These are phyloP conservation scores for Balansia obtecta DNA, from an alignment of 2,329 filamentous ascomycete genomes.

Conservation along the genomic window DNA sequence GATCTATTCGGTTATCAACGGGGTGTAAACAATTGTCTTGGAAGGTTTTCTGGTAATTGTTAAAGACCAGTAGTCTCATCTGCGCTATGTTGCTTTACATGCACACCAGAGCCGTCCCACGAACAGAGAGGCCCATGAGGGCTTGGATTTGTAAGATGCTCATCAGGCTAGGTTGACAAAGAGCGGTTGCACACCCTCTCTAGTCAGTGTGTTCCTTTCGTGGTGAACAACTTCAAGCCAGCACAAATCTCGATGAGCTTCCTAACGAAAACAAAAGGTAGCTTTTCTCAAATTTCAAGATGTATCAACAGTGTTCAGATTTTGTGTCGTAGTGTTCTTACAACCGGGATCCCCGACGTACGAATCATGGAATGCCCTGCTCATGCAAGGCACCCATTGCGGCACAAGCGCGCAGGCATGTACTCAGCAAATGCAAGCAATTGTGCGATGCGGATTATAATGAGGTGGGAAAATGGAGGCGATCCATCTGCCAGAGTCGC, in stretches of 20 bases:
- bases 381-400: conserved; percentile 1
- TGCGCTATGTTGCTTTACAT: neutral
- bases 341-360: neutral
- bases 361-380: neutral
- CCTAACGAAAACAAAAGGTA: too few species aligned
- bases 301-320: neutral
- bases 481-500: neutral
- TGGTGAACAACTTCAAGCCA: neutral
- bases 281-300: neutral
- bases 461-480: neutral
- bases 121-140: neutral
- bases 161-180: neutral
- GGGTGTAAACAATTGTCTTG: neutral
- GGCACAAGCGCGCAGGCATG: neutral
- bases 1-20: neutral
- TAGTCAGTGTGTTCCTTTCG: neutral
- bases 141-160: neutral
- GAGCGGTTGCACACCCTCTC: neutral
- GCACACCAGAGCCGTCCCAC: neutral
- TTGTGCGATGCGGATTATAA: neutral
- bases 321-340: neutral
- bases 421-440: neutral
- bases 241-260: neutral
- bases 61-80: neutral
- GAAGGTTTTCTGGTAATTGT: neutral